A percentile compares a stretch with the other conserved stretches of the same genome.
These are phyloP conservation scores for Penicillium sp. DNA, from an alignment of 2,329 filamentous ascomycete genomes.

Conservation along the genomic window DNA sequence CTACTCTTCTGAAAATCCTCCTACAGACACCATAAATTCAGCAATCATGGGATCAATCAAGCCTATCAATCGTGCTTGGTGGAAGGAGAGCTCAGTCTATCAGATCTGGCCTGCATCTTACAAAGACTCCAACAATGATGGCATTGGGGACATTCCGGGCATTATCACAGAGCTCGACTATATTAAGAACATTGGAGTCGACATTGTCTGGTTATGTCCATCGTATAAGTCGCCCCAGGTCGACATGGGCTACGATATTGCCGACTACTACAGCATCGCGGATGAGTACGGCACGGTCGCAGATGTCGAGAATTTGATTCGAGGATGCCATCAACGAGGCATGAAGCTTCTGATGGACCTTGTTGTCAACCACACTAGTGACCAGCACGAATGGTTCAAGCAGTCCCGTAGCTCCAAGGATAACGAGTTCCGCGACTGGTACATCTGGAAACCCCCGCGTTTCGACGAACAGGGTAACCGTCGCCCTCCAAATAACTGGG, in stretches of 20 bases:
- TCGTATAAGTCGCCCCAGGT: conserved; percentile 54
- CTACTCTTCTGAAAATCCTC: too few relatives aligned
- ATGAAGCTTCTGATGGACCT: conserved; percentile 73
- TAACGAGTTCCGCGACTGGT: conserved; percentile 68
- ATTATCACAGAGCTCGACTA: conserved; percentile 66
- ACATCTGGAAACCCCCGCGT: conserved; percentile 56
- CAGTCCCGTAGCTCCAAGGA: conserved; percentile 61
- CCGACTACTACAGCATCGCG: conserved; percentile 65
- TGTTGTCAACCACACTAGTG: conserved; percentile 74
- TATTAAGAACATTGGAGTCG: conserved; percentile 59
- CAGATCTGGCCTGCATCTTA: conserved; percentile 61
- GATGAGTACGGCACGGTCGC: conserved; percentile 64
- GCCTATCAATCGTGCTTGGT: conserved; percentile 46
- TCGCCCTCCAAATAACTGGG: conserved; percentile 76
- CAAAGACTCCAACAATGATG: conserved; percentile 50
- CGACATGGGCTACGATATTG: conserved; percentile 55
- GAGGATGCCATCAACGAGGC: conserved; percentile 58
- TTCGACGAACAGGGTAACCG: conserved; percentile 58
- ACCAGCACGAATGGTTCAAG: conserved; percentile 69
- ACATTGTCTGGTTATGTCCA: conserved; percentile 58
- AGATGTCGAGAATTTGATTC: conserved; percentile 63
- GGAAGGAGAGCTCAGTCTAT: conserved; percentile 59
- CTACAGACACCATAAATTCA: background rate
- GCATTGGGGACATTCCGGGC: conserved; percentile 64
- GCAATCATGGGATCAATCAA: conserved; percentile 2